phyloP scores from a whole-genome alignment of 208 protist genomes.

The Acanthamoeba castellanii region DNA sequence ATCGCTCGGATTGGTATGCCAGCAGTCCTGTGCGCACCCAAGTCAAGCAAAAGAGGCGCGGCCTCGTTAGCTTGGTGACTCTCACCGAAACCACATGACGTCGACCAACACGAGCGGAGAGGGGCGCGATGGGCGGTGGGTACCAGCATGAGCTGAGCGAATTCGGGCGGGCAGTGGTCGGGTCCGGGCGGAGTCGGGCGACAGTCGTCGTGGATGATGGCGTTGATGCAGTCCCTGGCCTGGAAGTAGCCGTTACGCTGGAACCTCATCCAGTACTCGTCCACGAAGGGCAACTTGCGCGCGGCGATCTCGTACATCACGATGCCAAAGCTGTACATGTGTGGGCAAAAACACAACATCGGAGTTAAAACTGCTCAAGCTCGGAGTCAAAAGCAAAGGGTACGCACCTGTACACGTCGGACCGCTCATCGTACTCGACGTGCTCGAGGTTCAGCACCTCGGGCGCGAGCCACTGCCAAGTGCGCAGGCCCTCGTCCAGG shows the following conservation, averaged over 20 bases:
- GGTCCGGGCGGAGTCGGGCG: conserved; percentile 45
- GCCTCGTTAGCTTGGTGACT: background rate
- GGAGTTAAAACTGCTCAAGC: too few species aligned
- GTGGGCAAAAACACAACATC: background rate
- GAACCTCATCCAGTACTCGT: conserved; percentile 64
- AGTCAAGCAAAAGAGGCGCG: background rate
- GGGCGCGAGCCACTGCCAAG: conserved; percentile 80
- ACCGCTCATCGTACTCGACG: conserved; percentile 69
- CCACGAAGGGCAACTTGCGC: conserved; percentile 41
- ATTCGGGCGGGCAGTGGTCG: conserved; percentile 7
- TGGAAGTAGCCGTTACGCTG: conserved; percentile 69
- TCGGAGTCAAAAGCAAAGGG: too few species aligned
- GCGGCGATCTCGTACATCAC: conserved; percentile 46
- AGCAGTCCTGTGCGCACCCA: background rate
- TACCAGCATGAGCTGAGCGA: conserved; percentile 10
- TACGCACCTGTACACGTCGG: conserved; percentile 39
- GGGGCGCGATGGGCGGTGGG: background rate
- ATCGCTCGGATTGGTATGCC: background rate
- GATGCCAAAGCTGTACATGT: conserved; percentile 71
- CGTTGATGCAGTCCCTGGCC: conserved; percentile 27
- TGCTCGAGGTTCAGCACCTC: conserved; percentile 42
- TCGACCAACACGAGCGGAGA: background rate
- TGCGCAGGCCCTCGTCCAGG: conserved; percentile 5
- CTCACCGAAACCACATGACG: background rate
- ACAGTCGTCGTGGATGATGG: conserved; percentile 63